Base-by-base conservation (phyloP, 2,329 filamentous ascomycete species). In the Penicillium freii region DNA sequence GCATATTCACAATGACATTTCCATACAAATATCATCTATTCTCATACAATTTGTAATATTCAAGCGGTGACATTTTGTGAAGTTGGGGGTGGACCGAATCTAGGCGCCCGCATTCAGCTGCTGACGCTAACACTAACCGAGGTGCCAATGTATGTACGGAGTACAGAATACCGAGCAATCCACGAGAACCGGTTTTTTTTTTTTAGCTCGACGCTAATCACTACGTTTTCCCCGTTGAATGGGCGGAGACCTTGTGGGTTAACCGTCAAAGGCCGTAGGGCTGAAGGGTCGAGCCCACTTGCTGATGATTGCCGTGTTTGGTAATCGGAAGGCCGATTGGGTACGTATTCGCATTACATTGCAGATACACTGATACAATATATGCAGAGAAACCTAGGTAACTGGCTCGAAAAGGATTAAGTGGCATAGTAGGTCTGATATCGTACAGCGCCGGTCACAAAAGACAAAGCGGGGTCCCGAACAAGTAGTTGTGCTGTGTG, bases 81-180 rank as follows among this genome's bases (percentile, higher is more conserved):
- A 13, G 21, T 33, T 25, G 39, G 13, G 38, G 8, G 31, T 21
- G 51, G 53, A 56, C 38, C 17, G 25, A 34, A 40, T 23, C 55
- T 61, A 64, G 63, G 64, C 63, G 60, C 52, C 64, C 55, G 42
- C 38, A 52, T 66, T 65, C 61, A 66, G 64, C 63, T 64, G 63
- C 62, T 65, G 64, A 65, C 61, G 62, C 52, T 59, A 54, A 38
- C 4, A 25, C 17, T 17, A 38, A 42, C 25, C 25, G 36, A 19
- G 29, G 33, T 33, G 29, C n/a, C 42, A 10, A 4, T 11, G 9
- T 27, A 42, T 11, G 21, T 4, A 25, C 7, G 13, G 39, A 42
- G 36, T 10, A 23, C 23, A n/a, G n/a, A 19, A 11, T 21, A 40
- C 38, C 29, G 10, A 13, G 31, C 1, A 8, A 46, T 34, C 27